Percentiles rank a stretch among this genome's conserved stretches.
Evolutionary conservation across 2,329 filamentous ascomycete species (phyloP).

Genomic region (Pseudocercospora vitis): DNA sequence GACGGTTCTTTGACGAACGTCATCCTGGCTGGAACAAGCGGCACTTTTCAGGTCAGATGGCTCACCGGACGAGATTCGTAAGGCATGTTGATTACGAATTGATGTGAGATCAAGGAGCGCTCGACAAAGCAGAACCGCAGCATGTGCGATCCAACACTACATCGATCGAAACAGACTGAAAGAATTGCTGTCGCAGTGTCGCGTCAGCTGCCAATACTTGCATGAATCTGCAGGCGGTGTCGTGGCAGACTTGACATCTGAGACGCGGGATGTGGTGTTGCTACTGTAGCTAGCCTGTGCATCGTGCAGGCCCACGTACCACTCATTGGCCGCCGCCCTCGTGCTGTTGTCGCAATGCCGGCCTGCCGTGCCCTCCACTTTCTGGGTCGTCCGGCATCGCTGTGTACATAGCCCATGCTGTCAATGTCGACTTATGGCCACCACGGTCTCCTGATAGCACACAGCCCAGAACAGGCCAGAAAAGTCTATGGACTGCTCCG

Average conservation of each 20-base stretch:
- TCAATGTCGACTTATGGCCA: constrained; percentile 1
- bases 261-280: background rate
- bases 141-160: background rate
- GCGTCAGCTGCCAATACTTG: too few relatives aligned
- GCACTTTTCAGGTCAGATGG: background rate
- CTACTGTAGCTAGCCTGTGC: background rate
- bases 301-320: background rate
- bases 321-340: background rate
- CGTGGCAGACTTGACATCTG: background rate
- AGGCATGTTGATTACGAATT: background rate
- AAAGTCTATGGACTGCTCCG: background rate
- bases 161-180: background rate
- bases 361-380: background rate
- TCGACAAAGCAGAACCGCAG: background rate
- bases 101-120: background rate
- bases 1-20: background rate
- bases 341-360: constrained; percentile 4
- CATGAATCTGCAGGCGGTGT: too few relatives aligned
- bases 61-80: background rate
- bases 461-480: background rate
- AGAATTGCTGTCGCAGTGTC: background rate
- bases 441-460: background rate
- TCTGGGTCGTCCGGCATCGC: constrained; percentile 1
- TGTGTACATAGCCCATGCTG: background rate
- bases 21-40: background rate